These are phyloP conservation scores for Raffaelea albimanens DNA, from an alignment of 2,329 filamentous ascomycete genomes.

Conservation along the genomic window DNA sequence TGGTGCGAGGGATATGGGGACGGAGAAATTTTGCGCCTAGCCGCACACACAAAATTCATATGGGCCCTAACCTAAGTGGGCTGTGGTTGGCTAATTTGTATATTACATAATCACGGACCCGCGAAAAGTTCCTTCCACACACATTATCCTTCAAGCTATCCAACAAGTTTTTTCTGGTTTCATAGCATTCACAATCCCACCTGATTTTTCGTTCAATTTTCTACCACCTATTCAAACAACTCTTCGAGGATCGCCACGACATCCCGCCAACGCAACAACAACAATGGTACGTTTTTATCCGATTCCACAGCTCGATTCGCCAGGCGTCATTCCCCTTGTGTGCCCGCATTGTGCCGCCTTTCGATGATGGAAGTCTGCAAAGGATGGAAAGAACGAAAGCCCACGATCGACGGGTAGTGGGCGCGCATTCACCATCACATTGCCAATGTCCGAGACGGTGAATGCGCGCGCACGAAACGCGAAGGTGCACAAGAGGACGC, in stretches of 20 bases:
- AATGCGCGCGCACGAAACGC: too few relatives aligned
- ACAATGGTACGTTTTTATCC: slow-evolving; percentile 43
- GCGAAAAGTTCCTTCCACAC: slow-evolving; percentile 10
- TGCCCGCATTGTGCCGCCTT: too few relatives aligned
- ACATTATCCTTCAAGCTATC: slow-evolving; percentile 1
- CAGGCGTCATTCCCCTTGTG: neutral
- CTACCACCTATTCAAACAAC: slow-evolving; percentile 22
- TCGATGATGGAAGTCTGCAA: too few relatives aligned
- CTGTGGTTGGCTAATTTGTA: neutral
- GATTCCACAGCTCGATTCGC: neutral
- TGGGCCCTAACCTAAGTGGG: slow-evolving; percentile 13
- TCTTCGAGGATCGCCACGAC: slow-evolving; percentile 63
- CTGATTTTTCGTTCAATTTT: neutral
- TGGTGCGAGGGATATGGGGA: slow-evolving; percentile 7
- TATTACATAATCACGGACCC: slow-evolving; percentile 1
- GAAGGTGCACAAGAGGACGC: too few relatives aligned
- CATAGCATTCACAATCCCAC: slow-evolving; percentile 2
- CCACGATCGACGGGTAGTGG: too few relatives aligned
- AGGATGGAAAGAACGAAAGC: too few relatives aligned
- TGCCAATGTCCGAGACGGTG: too few relatives aligned
- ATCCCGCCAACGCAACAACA: slow-evolving; percentile 41
- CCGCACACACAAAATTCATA: slow-evolving; percentile 2
- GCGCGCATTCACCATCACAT: too few relatives aligned
- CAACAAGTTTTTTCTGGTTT: slow-evolving; percentile 2
- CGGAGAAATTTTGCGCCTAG: slow-evolving; percentile 9